Evolutionary conservation across 2,329 filamentous ascomycete species (phyloP).

Genomic region (Sclerotinia subarctica): DNA sequence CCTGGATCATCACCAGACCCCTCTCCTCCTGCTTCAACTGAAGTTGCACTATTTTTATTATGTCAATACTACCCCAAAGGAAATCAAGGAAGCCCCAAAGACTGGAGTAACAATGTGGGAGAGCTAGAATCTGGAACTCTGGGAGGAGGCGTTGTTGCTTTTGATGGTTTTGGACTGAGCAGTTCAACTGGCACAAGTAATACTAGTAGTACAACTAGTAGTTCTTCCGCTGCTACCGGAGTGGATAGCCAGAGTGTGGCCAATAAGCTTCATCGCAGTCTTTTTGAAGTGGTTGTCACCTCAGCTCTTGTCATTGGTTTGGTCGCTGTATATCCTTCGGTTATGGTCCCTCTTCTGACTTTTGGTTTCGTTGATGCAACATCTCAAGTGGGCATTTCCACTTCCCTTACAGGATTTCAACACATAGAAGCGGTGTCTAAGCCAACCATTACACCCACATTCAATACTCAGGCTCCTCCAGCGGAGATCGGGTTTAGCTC

Average conservation of each 20-base stretch:
- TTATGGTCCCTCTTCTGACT: neutral
- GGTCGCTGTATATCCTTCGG: neutral
- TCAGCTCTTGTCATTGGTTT: neutral
- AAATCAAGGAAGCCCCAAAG: neutral
- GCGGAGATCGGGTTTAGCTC: neutral
- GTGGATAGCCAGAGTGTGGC: neutral
- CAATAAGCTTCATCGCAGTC: neutral
- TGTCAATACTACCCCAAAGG: constrained; percentile 5
- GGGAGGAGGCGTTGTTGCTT: neutral
- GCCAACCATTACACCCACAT: neutral
- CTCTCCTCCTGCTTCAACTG: neutral
- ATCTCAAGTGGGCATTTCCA: too few relatives aligned
- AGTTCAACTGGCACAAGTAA: neutral
- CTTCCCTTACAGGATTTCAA: fast-evolving
- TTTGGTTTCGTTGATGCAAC: neutral
- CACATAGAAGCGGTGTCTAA: neutral
- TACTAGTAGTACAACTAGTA: neutral
- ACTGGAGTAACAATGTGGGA: neutral
- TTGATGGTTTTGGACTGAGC: neutral
- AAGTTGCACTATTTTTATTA: neutral
- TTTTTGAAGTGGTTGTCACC: neutral
- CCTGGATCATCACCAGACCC: constrained; percentile 7
- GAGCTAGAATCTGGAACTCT: neutral
- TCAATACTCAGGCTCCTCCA: neutral
- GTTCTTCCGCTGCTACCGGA: neutral